phyloP scores from a whole-genome alignment of 495 filamentous ascomycete genomes.

The Aspergillus mulundensis region DNA sequence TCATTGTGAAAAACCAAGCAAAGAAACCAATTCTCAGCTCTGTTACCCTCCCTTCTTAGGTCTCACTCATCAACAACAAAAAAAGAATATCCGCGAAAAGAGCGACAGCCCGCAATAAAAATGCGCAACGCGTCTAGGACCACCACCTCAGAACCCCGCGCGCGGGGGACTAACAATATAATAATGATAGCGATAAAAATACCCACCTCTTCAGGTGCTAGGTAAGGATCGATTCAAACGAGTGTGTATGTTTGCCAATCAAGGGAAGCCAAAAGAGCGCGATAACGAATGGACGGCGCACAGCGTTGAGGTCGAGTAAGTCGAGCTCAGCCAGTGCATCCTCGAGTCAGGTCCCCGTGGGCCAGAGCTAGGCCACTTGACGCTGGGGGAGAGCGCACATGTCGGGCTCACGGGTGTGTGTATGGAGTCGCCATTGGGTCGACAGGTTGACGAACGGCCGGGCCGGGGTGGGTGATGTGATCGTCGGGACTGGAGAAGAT shows the following conservation, averaged over 20 bases:
- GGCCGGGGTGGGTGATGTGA: neutral
- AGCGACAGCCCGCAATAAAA: neutral
- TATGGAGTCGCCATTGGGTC: neutral
- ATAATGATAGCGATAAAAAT: neutral
- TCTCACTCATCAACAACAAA: neutral
- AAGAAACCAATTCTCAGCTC: neutral
- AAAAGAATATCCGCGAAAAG: neutral
- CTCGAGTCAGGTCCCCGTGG: conserved; percentile 6
- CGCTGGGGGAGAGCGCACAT: conserved; percentile 15
- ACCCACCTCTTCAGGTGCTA: neutral
- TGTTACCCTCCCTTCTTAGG: neutral
- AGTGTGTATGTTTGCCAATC: neutral
- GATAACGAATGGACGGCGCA: conserved; percentile 5
- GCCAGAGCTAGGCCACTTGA: conserved; percentile 3
- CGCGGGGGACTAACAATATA: neutral
- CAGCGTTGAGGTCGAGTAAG: neutral
- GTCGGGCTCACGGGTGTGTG: conserved; percentile 9
- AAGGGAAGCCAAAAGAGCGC: neutral
- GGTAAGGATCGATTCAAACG: neutral
- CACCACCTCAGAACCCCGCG: neutral
- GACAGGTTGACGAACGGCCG: neutral
- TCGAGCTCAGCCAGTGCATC: neutral
- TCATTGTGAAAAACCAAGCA: conserved; percentile 6
- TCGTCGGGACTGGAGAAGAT: neutral
- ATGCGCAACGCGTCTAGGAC: neutral